Conservation (phyloP, 768 basidiomycete genomes). For the Multifurca ochricompacta region DNA sequence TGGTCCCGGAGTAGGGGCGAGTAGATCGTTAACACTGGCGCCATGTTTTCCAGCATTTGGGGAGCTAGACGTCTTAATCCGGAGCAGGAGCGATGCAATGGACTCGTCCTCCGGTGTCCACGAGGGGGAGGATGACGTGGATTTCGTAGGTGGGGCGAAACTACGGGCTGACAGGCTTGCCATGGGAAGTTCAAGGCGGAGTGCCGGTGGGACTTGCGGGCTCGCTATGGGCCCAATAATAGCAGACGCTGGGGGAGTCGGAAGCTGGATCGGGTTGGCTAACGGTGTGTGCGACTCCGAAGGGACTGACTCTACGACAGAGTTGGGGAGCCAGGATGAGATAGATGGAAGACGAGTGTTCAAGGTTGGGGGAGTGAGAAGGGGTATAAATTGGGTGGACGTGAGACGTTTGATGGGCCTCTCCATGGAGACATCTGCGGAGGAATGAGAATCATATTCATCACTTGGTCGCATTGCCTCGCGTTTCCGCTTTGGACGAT, state of each 20-base stretch:
- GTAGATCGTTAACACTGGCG: not conserved
- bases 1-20: not conserved
- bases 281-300: constrained; percentile 4
- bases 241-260: constrained; percentile 18
- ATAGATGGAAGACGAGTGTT: constrained; percentile 21
- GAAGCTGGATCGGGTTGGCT: constrained; percentile 14
- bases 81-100: constrained; percentile 18
- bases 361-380: not conserved
- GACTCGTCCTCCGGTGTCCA: constrained; percentile 22
- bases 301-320: not conserved
- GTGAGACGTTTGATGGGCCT: constrained; percentile 10
- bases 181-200: constrained; percentile 19
- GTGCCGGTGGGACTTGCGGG: constrained; percentile 18
- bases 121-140: constrained; percentile 9
- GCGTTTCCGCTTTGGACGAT: constrained; percentile 12
- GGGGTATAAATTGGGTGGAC: not conserved
- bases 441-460: constrained; percentile 8
- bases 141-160: not conserved
- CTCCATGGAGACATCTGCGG: not conserved
- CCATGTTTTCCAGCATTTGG: constrained; percentile 2
- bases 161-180: constrained; percentile 2
- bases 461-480: constrained; percentile 7
- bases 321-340: constrained; percentile 18
- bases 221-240: constrained; percentile 16
- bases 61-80: constrained; percentile 14